A percentile compares a stretch with the other conserved stretches of the same genome.
phyloP scores from a whole-genome alignment of 2,329 filamentous ascomycete species.

The Trichoderma citrinoviride region DNA sequence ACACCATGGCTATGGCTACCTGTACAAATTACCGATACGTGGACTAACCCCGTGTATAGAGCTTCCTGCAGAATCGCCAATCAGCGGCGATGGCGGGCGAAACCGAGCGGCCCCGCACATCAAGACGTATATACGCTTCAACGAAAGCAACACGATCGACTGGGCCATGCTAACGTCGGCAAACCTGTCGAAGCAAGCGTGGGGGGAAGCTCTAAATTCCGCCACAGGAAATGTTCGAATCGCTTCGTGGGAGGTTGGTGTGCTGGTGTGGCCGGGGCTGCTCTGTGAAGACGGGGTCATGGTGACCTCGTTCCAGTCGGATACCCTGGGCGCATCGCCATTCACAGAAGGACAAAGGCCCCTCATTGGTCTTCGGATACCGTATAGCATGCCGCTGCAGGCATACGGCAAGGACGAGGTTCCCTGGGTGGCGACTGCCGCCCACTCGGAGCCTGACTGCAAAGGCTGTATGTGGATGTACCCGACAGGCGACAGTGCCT shows the following conservation, averaged over 20 bases:
- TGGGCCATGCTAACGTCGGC: constrained; percentile 89
- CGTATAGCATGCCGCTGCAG: constrained; percentile 76
- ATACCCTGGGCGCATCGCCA: constrained; percentile 45
- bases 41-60: constrained; percentile 26
- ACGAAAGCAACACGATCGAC: constrained; percentile 56
- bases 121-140: constrained; percentile 79
- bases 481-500: not conserved
- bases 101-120: constrained; percentile 78
- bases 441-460: constrained; percentile 62
- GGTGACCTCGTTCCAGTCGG: constrained; percentile 64
- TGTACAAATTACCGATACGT: not conserved
- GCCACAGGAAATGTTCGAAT: constrained; percentile 63
- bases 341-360: constrained; percentile 29
- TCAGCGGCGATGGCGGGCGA: constrained; percentile 53
- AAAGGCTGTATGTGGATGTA: constrained; percentile 43
- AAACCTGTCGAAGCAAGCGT: constrained; percentile 87
- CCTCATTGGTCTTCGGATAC: constrained; percentile 70
- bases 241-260: constrained; percentile 79
- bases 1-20: not conserved
- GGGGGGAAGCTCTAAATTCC: constrained; percentile 64
- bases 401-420: constrained; percentile 61
- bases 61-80: constrained; percentile 25
- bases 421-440: constrained; percentile 72
- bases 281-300: constrained; percentile 54
- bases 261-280: constrained; percentile 74